Base-by-base conservation (phyloP, 306 rosid genomes). In the Lupinus albus region DNA sequence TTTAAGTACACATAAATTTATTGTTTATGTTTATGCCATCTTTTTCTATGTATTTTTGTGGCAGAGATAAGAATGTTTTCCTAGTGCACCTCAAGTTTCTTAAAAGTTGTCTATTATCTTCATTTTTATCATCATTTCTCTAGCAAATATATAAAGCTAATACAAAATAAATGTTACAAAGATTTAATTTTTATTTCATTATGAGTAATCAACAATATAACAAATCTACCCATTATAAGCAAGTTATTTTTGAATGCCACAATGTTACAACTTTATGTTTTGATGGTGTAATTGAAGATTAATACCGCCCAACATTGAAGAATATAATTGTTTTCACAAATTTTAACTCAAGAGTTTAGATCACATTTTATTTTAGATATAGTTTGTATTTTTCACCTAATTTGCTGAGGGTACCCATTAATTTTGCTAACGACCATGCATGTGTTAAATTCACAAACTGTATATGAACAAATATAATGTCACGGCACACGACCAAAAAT, bases 1-100 rank as follows among this genome's bases (percentile, higher is more conserved):
- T 14, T 16, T 25, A 25, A 25, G 30, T 25, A 25, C 30, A 68
- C 53, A 68, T 55, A 61, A 50, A 28, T 61, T 53, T 16, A 7
- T 14, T 28, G 41, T 38, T 61, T 11, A 12, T 1, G 38, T 28
- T 60, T 58, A 35, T 21, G 2, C 42, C 41, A 30, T 30, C 11
- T 14, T 17, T 17, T 50, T 35, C 32, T 11, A 49, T 33, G 4
- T 2, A 25, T 25, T 25, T 48, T 18, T 53, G 12, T 32, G 48
- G 5, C 18, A 56, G 46, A 28, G 13, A 28, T 2, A 33, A 16
- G 30, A 3, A 7, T 10, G n/a, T 25, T 3, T 18, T 32, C 2
- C 20, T 54, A 18, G 25, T 52, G 58, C 15, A 55, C n/a, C 35
- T 51, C 3, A 10, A 39, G 35, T 51, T 28, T 21, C 7, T 21